Evolutionary conservation across 2,329 filamentous ascomycete genomes (phyloP).

Genomic region (Penicillium sp.): DNA sequence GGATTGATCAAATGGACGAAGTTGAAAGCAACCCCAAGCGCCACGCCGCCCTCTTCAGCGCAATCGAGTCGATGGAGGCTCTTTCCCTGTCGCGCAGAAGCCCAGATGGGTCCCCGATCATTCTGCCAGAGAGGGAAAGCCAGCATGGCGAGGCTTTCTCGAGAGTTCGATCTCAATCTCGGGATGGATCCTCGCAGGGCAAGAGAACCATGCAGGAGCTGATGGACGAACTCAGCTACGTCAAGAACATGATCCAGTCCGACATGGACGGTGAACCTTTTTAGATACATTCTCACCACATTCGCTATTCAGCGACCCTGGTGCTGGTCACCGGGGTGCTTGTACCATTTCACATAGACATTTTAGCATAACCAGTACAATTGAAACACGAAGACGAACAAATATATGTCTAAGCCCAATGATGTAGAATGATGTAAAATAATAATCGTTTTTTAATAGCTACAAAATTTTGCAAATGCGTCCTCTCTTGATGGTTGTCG

Average conservation of each 20-base stretch:
- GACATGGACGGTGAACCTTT: slow-evolving; percentile 32
- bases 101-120: slow-evolving; percentile 28
- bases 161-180: slow-evolving; percentile 16
- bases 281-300: slow-evolving; percentile 7
- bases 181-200: slow-evolving; percentile 27
- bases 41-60: slow-evolving; percentile 41
- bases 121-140: slow-evolving; percentile 23
- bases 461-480: too few relatives aligned
- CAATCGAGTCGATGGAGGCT: slow-evolving; percentile 33
- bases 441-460: too few relatives aligned
- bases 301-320: slow-evolving; percentile 2
- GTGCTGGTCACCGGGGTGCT: slow-evolving; percentile 22
- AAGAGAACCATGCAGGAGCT: slow-evolving; percentile 52
- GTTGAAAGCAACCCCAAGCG: slow-evolving; percentile 43
- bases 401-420: neutral
- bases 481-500: too few relatives aligned
- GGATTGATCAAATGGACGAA: slow-evolving; percentile 37
- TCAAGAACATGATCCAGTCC: slow-evolving; percentile 52
- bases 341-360: slow-evolving; percentile 9
- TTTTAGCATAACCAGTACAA: slow-evolving; percentile 1
- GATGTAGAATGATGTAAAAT: too few relatives aligned
- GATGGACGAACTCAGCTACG: slow-evolving; percentile 57
- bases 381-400: slow-evolving; percentile 5
- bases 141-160: neutral
- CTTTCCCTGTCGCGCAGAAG: slow-evolving; percentile 30